phyloP scores from a whole-genome alignment of 2,329 filamentous ascomycete species.

The Dactylellina drechsleri region DNA sequence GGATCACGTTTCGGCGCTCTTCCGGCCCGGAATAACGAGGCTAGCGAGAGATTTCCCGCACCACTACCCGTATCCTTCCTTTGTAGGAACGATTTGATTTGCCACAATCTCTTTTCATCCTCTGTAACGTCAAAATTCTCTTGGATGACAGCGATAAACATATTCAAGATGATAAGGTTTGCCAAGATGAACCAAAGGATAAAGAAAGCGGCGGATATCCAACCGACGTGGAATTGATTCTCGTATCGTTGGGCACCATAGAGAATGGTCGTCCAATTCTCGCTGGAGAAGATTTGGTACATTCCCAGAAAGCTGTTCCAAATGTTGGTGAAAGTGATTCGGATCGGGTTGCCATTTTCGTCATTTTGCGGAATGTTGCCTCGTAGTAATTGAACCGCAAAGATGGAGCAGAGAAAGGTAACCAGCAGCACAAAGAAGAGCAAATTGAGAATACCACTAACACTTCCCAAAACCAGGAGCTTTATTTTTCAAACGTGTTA shows the following conservation, averaged over 20 bases:
- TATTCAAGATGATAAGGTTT: constrained; percentile 96
- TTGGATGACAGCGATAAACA: constrained; percentile 99
- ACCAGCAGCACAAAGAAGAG: constrained; percentile 97
- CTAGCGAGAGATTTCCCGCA: constrained; percentile 78
- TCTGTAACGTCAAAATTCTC: constrained; percentile 99
- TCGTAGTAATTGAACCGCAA: constrained; percentile 91
- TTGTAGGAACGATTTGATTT: constrained; percentile 93
- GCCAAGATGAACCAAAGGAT: constrained; percentile 95
- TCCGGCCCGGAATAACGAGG: constrained; percentile 74
- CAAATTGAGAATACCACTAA: constrained; percentile 88
- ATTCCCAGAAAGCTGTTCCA: constrained; percentile 97
- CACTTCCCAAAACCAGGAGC: constrained; percentile 85
- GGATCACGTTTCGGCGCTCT: constrained; percentile 77
- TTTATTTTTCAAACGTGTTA: constrained; percentile 57
- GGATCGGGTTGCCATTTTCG: constrained; percentile 70
- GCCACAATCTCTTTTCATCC: constrained; percentile 95
- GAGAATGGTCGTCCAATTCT: constrained; percentile 91
- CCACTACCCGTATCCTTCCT: constrained; percentile 78
- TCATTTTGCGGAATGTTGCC: constrained; percentile 79
- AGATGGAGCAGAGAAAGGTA: constrained; percentile 91
- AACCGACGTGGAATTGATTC: constrained; percentile 75
- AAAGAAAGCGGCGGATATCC: constrained; percentile 91
- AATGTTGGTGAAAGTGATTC: constrained; percentile 85
- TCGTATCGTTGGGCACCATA: constrained; percentile 82
- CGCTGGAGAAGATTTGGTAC: constrained; percentile 95